Base-by-base conservation (phyloP, 75 land plant species). In the Chamaecyparis obtusa region DNA sequence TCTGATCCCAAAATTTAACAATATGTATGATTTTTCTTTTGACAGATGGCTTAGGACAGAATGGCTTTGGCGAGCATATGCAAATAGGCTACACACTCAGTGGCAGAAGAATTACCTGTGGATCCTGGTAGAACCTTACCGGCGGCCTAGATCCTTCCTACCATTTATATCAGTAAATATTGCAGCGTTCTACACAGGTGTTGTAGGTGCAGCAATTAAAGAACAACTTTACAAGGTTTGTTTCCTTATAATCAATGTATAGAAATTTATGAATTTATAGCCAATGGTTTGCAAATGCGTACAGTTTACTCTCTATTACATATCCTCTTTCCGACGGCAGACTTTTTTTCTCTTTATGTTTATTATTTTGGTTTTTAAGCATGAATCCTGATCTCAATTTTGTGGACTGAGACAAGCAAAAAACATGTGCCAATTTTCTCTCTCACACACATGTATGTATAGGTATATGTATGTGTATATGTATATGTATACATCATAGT, bases 161-260 rank as follows among this genome's bases (percentile, higher is more conserved):
- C 96, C 97, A 30, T 87, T 96, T 21, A 89, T 94, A 9, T 51
- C 92, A 36, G 75, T 93, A 32, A 95, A 96, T 81, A 88, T 92
- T 67, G 93, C 93, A 32, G 97, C 95, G 8, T 94, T 96, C 83
- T 96, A 94, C 84, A 94, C 97, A 41, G 97, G 95, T 3, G 95
- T 96, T 41, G 76, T 96, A 51, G 96, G 92, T 16, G 89, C 97
- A 37, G 97, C 97, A 27, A 85, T 93, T 69, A 94, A 94, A 0
- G 95, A 94, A 78, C 95, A 95, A 87, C 96, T 93, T 85, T 92
- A 94, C 86, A 94, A 94, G 93, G 96, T 92, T 64, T 33, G 24
- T 77, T 27, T 30, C 30, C n/a, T 78, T 32, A 44, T 46, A 81
- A 41, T 13, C 24, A 41, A 44, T 9, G 27, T 24, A 44, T 44